Evolutionary conservation across 768 basidiomycete species (phyloP), one percentile per base, ranked within the genome.

Genomic region (Omphalotus guepiniiformis): DNA sequence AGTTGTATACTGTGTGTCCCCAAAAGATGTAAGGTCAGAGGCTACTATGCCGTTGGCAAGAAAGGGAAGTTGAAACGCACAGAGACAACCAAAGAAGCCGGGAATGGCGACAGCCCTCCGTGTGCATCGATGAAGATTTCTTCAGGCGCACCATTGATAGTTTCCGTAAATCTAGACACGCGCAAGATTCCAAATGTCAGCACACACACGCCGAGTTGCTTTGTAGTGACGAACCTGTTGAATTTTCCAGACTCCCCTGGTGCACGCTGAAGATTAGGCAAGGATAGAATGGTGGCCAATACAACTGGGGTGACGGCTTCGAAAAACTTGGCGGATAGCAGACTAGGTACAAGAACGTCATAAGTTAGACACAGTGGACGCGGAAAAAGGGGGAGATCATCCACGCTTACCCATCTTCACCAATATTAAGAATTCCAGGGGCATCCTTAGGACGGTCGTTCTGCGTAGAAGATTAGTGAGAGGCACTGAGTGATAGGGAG

Each of bases 381-480:
- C 13, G 13, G 18, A 6, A n/a, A 12, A 19, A 9, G 32, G 22
- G 16, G 21, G 6, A 4, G 35, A 15, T 34, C 12, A n/a, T n/a
- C n/a, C n/a, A n/a, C n/a, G n/a, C 32, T 45, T 32, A 35, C 23
- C 46, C 46, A 47, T 39, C 26, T 29, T 47, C 38, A 4, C 46
- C 46, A n/a, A 26, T 28, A 4, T 27, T 29, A n/a, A 39, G 22
- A 13, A 47, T 39, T 11, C 46, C 46, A 29, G 36, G 4, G 37
- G 38, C 19, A 29, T 19, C 37, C 6, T 27, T 39, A 19, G 46
- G 27, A 4, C 35, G n/a, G 18, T 39, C 29, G 26, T 8, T 26
- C 36, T 39, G 38, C 23, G 4, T 21, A 12, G 21, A 7, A 28
- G 11, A 12, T 11, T 16, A 6, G 8, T 28, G n/a, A 7, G 11